A percentile compares a stretch with the other conserved stretches of the same genome.
Conservation (phyloP, 345 rosid genomes). For the Salix udensis region DNA sequence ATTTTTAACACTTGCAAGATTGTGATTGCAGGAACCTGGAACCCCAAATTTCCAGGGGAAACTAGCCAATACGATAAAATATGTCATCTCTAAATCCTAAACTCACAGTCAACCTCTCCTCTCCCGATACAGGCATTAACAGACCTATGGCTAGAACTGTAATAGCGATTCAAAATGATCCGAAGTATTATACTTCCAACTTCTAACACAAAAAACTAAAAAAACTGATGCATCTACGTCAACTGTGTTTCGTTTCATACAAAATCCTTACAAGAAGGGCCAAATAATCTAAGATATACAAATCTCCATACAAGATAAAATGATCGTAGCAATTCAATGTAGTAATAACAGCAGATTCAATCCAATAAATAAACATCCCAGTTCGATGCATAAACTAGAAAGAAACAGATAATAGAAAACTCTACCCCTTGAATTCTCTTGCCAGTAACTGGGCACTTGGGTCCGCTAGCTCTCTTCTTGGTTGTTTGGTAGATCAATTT, state of each 20-base stretch:
- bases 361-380: background rate
- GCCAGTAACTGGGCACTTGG: slow-evolving; percentile 33
- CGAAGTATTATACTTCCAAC: background rate
- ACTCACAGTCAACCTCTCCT: background rate
- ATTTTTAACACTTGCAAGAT: background rate
- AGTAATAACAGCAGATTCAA: background rate
- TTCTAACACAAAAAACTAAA: background rate
- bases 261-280: background rate
- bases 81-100: background rate
- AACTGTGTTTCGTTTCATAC: background rate
- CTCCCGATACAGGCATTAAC: background rate
- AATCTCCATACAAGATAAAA: background rate
- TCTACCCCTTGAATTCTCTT: slow-evolving; percentile 38
- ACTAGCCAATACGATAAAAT: background rate
- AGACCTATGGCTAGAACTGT: background rate
- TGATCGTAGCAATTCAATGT: background rate
- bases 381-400: background rate
- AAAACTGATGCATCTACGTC: background rate
- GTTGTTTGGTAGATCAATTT: slow-evolving; percentile 32
- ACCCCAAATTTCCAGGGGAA: background rate
- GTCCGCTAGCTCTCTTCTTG: slow-evolving; percentile 35
- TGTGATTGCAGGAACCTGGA: background rate
- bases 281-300: background rate
- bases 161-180: background rate
- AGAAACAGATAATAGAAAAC: background rate